Base-by-base conservation (phyloP, 768 basidiomycete genomes). In the Russula lepida region DNA sequence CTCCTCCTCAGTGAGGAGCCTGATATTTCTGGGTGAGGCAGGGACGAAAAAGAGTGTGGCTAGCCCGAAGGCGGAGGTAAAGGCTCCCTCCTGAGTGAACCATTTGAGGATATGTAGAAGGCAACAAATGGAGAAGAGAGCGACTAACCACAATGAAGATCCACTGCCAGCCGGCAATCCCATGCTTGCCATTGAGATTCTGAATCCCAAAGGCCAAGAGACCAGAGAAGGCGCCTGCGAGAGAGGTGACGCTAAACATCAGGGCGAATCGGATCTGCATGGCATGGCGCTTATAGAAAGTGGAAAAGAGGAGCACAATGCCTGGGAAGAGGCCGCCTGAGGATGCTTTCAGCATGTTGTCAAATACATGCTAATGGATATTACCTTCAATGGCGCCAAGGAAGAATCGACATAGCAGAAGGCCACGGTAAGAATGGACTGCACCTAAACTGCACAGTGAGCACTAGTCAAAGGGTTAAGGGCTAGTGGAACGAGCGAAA, bases 151-250 rank as follows among this genome's bases (percentile, higher is more conserved):
- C 72, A 55, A 84, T 82, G 69, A 85, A 84, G 52, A 86, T 80
- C 85, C 84, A 88, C 13, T 79, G 75, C 85, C 85, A 87, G 0
- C 81, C 84, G 2, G 78, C 74, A 55, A 72, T 76, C 4, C 81
- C 79, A 2, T 77, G 76, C 13, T 77, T 70, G 12, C 81, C 81
- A 49, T 83, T 69, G 76, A 88, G 81, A 15, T 81, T 70, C n/a
- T 75, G 67, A 54, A 88, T 84, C 1, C 76, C 83, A 32, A 81
- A 74, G 0, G 85, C 84, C 25, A 88, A 75, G 7, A 88, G 71
- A 46, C 86, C 86, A 5, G 84, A 84, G 66, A 85, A 84, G 0
- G 82, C 79, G 1, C 83, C 81, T 0, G 84, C 78, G 4, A 83
- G 72, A 1, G 77, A 77, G 6, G 76, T 74, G 4, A 75, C 73